These are phyloP conservation scores for Lachancea nothofagi DNA, from an alignment of 805 yeast species.

Conservation along the genomic window DNA sequence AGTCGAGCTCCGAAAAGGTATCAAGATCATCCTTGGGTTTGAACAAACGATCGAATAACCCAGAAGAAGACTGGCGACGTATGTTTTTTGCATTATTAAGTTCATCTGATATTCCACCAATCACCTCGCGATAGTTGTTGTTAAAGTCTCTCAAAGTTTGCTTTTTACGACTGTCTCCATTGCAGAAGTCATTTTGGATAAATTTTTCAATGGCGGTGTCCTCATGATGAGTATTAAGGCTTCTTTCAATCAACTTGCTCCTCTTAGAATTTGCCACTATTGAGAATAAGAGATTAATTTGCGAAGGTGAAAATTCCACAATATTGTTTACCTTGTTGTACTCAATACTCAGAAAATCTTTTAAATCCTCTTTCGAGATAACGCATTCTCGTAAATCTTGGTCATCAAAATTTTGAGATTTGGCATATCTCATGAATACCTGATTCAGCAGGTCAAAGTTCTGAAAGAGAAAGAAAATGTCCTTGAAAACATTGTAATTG, in stretches of 20 bases:
- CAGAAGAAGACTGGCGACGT: slow-evolving; percentile 7
- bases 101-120: slow-evolving; percentile 22
- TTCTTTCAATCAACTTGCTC: slow-evolving; percentile 17
- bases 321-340: slow-evolving; percentile 39
- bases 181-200: slow-evolving; percentile 26
- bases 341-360: slow-evolving; percentile 33
- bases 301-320: slow-evolving; percentile 38
- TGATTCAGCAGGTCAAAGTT: slow-evolving; percentile 39
- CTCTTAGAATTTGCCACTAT: slow-evolving; percentile 34
- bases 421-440: slow-evolving; percentile 33
- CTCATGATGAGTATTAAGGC: slow-evolving; percentile 21
- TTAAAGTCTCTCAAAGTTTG: slow-evolving; percentile 25
- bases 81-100: slow-evolving; percentile 8
- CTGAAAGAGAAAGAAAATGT: slow-evolving; percentile 36
- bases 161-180: slow-evolving; percentile 18
- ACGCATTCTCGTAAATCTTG: slow-evolving; percentile 26
- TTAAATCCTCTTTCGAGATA: slow-evolving; percentile 35
- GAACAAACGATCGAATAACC: slow-evolving; percentile 19
- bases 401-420: slow-evolving; percentile 26
- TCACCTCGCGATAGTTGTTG: slow-evolving; percentile 23
- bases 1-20: slow-evolving; percentile 20
- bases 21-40: slow-evolving; percentile 12
- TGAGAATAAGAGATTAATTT: slow-evolving; percentile 36
- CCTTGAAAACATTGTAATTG: slow-evolving; percentile 35
- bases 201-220: slow-evolving; percentile 26